These are phyloP conservation scores for Trichosporon ovoides DNA, from an alignment of 1,284 basidiomycete genomes.

Conservation along the genomic window DNA sequence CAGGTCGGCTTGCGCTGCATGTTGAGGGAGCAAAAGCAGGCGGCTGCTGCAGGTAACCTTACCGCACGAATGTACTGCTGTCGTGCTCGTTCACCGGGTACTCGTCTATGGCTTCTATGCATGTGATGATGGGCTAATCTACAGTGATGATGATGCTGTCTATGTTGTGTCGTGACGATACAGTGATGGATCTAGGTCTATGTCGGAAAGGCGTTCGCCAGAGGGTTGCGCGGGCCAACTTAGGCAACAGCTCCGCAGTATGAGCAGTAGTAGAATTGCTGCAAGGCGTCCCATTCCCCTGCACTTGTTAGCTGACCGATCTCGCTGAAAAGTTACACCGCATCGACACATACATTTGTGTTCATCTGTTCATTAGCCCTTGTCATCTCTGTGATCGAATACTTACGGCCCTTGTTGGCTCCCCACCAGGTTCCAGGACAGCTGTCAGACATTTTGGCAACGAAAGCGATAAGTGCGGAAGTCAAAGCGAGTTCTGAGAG, in stretches of 20 bases:
- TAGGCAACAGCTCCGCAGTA: background rate
- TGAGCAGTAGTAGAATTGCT: background rate
- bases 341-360: background rate
- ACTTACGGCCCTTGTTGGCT: background rate
- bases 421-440: slow-evolving; percentile 1
- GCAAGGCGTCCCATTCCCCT: background rate
- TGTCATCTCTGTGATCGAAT: background rate
- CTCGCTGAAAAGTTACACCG: too few species aligned
- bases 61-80: too few species aligned
- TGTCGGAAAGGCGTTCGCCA: too few species aligned
- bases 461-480: background rate
- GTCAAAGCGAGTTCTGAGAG: background rate
- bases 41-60: too few species aligned
- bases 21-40: too few species aligned
- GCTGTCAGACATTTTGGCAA: background rate
- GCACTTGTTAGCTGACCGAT: background rate
- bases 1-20: too few species aligned
- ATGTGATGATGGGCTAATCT: too few species aligned
- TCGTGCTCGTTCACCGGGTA: too few species aligned
- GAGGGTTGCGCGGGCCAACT: background rate
- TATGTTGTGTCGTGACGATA: too few species aligned
- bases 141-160: too few species aligned
- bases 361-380: background rate
- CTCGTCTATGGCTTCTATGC: too few species aligned
- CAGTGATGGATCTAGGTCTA: too few species aligned